Percentiles rank a stretch among this genome's conserved stretches.
phyloP scores from a whole-genome alignment of 805 yeast genomes.

The Phaffomyces opuntiae region DNA sequence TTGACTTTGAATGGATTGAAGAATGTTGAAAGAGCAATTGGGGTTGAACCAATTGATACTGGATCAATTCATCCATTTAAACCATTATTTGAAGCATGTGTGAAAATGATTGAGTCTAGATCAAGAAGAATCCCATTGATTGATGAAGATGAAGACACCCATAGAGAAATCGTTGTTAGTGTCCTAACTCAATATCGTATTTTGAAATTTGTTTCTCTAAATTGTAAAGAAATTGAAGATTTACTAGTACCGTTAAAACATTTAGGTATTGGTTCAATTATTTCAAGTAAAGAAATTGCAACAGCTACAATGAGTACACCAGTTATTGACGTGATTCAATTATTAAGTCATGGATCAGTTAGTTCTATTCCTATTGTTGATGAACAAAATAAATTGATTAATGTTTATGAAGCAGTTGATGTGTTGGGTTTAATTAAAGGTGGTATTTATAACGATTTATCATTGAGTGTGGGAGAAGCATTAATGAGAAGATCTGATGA shows the following conservation, averaged over 20 bases:
- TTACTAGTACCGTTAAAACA: constrained; percentile 69
- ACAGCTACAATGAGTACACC: constrained; percentile 88
- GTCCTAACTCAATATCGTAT: constrained; percentile 96
- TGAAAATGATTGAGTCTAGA: constrained; percentile 78
- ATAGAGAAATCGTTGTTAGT: constrained; percentile 88
- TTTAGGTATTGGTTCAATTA: constrained; percentile 60
- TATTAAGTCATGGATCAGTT: constrained; percentile 71
- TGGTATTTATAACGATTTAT: constrained; percentile 85
- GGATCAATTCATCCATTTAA: constrained; percentile 86
- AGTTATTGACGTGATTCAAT: constrained; percentile 85
- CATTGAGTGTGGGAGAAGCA: constrained; percentile 92
- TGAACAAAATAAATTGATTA: constrained; percentile 58
- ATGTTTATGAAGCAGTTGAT: constrained; percentile 95
- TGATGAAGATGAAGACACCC: constrained; percentile 88
- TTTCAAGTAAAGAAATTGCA: constrained; percentile 50
- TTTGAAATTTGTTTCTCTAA: constrained; percentile 88
- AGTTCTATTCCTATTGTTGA: constrained; percentile 93
- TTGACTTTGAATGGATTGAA: constrained; percentile 78
- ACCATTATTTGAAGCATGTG: constrained; percentile 87
- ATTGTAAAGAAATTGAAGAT: constrained; percentile 90
- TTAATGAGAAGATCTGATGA: constrained; percentile 89
- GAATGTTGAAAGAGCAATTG: constrained; percentile 81
- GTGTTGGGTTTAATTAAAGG: constrained; percentile 89
- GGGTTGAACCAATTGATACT: constrained; percentile 81
- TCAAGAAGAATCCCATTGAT: constrained; percentile 92